Conservation (phyloP, 2,329 filamentous ascomycete genomes). For the Cercospora zeae-maydis region DNA sequence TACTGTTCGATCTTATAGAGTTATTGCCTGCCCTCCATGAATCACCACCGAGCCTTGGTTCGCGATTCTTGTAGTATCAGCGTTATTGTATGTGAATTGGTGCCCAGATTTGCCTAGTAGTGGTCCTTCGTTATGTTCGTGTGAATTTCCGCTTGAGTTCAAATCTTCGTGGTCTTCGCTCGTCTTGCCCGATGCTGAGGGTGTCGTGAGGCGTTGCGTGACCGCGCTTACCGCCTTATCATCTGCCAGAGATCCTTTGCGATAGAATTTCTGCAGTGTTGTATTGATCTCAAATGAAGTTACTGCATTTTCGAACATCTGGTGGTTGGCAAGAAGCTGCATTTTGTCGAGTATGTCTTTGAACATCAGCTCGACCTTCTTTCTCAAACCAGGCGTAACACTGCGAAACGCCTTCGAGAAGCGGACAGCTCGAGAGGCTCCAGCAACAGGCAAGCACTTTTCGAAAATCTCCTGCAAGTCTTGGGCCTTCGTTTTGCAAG, state of each 20-base stretch:
- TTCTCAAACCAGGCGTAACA: background rate
- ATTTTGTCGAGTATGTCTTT: background rate
- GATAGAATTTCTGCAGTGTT: background rate
- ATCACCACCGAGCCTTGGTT: background rate
- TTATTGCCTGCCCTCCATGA: background rate
- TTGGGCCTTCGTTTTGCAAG: background rate
- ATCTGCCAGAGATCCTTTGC: background rate
- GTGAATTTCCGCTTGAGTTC: background rate
- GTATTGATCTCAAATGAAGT: background rate
- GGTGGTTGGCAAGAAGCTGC: constrained; percentile 1
- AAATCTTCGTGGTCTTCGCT: background rate
- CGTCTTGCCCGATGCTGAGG: background rate
- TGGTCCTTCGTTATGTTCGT: background rate
- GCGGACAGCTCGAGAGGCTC: background rate
- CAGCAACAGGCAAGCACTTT: background rate
- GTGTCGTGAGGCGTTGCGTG: background rate
- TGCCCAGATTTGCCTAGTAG: background rate
- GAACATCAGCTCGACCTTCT: background rate
- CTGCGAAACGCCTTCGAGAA: background rate
- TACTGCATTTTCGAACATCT: constrained; percentile 3
- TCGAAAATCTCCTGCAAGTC: constrained; percentile 1
- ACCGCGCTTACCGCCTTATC: background rate
- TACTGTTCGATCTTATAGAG: background rate
- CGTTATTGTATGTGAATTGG: constrained; percentile 1
- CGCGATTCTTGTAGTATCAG: background rate